Conservation (phyloP, 1,284 basidiomycete genomes). For the Heterobasidion irregulare region DNA sequence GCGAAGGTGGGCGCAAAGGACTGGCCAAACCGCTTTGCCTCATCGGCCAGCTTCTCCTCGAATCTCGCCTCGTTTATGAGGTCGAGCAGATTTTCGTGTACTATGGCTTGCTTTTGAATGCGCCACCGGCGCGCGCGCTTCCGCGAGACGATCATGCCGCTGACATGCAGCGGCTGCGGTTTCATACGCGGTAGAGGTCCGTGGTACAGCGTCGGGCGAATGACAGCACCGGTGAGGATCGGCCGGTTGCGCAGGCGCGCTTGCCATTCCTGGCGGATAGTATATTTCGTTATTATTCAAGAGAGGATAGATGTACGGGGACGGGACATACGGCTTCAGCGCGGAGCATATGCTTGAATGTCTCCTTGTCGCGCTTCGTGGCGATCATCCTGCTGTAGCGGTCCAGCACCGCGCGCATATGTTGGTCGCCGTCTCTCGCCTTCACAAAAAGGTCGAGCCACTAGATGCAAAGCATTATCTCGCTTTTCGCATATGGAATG, state of each 20-base stretch:
- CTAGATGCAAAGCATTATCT: slow-evolving; percentile 25
- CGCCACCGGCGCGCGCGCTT: slow-evolving; percentile 27
- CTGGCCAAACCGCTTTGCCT: slow-evolving; percentile 5
- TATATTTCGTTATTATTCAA: neutral
- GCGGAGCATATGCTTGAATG: slow-evolving; percentile 35
- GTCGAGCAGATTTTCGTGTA: slow-evolving; percentile 33
- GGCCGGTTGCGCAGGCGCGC: slow-evolving; percentile 44
- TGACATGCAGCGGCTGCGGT: slow-evolving; percentile 60
- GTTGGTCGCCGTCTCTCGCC: slow-evolving; percentile 43
- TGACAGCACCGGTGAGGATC: slow-evolving; percentile 60
- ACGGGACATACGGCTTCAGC: slow-evolving; percentile 39
- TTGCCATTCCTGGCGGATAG: slow-evolving; percentile 35
- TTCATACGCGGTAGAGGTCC: slow-evolving; percentile 66
- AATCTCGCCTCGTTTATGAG: slow-evolving; percentile 47
- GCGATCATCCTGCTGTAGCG: slow-evolving; percentile 50
- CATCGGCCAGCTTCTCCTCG: slow-evolving; percentile 31
- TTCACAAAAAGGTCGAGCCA: slow-evolving; percentile 51
- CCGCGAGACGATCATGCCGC: slow-evolving; percentile 61
- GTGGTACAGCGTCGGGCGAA: slow-evolving; percentile 56
- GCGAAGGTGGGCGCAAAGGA: slow-evolving; percentile 18
- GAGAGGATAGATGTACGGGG: neutral
- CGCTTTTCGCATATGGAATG: neutral
- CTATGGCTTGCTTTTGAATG: neutral
- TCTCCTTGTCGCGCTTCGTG: slow-evolving; percentile 38
- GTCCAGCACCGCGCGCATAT: slow-evolving; percentile 33